Evolutionary conservation across 1,284 basidiomycete genomes (phyloP).

Genomic region (Lentinus polychrous): DNA sequence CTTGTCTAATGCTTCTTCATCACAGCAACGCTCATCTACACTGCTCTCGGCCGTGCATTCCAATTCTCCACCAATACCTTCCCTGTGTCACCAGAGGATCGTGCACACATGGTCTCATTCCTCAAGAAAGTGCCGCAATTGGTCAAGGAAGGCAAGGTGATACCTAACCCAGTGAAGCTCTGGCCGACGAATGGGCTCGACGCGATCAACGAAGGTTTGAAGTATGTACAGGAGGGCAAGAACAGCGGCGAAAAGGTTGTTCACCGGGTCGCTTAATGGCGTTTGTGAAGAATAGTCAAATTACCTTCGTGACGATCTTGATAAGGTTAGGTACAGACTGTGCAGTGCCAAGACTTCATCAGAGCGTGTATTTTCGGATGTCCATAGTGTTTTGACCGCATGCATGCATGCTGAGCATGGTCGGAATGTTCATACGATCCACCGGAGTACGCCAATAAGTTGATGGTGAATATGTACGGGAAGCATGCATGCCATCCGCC

Average conservation of each 20-base stretch:
- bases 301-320: background rate
- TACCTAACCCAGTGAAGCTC: constrained; percentile 18
- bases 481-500: too few species aligned
- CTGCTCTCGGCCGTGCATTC: constrained; percentile 16
- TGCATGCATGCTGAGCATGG: too few species aligned
- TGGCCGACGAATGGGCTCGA: constrained; percentile 15
- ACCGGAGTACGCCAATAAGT: too few species aligned
- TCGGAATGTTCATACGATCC: too few species aligned
- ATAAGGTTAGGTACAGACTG: too few species aligned
- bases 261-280: constrained; percentile 10
- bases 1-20: background rate
- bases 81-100: constrained; percentile 14
- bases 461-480: too few species aligned
- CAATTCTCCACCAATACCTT: constrained; percentile 3
- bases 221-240: constrained; percentile 18
- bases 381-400: too few species aligned
- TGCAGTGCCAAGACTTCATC: too few species aligned
- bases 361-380: too few species aligned
- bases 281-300: background rate
- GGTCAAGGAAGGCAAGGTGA: constrained; percentile 13
- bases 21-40: constrained; percentile 14
- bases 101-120: constrained; percentile 16
- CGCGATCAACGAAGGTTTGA: constrained; percentile 14
- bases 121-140: constrained; percentile 15
- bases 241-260: constrained; percentile 21